Percentiles rank a stretch among this genome's conserved stretches.
Evolutionary conservation across 176 grass and related monocot genomes (phyloP).

Genomic region (Musa acuminata): DNA sequence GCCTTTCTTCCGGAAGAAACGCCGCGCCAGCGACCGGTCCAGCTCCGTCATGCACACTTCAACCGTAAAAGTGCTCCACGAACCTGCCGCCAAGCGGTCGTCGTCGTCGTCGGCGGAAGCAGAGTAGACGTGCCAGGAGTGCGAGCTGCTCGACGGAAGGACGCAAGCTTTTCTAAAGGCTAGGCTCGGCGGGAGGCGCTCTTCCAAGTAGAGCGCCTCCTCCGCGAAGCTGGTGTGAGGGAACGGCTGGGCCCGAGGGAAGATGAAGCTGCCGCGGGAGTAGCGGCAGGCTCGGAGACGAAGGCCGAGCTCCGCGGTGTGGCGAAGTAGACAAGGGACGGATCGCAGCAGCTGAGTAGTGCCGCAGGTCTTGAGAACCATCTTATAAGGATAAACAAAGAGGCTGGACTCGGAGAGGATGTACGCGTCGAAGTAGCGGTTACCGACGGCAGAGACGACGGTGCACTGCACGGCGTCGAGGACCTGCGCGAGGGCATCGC

Average conservation of each 20-base stretch:
- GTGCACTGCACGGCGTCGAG: constrained; percentile 33
- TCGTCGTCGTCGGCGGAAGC: background rate
- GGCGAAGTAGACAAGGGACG: constrained; percentile 21
- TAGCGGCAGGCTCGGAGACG: constrained; percentile 26
- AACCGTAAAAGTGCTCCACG: background rate
- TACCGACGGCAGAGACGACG: constrained; percentile 34
- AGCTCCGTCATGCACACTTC: constrained; percentile 46
- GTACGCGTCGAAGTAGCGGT: constrained; percentile 27
- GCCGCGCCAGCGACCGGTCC: constrained; percentile 4
- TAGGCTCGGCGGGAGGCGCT: constrained; percentile 9
- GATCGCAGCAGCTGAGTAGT: constrained; percentile 27
- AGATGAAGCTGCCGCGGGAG: constrained; percentile 32
- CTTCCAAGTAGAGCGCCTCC: constrained; percentile 31
- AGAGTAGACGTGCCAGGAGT: constrained; percentile 32
- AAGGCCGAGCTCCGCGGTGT: constrained; percentile 18
- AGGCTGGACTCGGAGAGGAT: constrained; percentile 44
- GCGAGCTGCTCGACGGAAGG: background rate
- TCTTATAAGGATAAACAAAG: constrained; percentile 30
- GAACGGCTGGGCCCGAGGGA: constrained; percentile 33
- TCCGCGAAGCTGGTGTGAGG: constrained; percentile 34
- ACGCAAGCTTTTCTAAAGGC: constrained; percentile 6
- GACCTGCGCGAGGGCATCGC: constrained; percentile 14
- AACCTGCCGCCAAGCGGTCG: background rate
- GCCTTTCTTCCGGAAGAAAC: constrained; percentile 19
- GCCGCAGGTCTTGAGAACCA: constrained; percentile 40